Percentiles rank a stretch among this genome's conserved stretches.
These are phyloP conservation scores for Chalaropsis thielavioides DNA, from an alignment of 2,329 filamentous ascomycete species.

Conservation along the genomic window DNA sequence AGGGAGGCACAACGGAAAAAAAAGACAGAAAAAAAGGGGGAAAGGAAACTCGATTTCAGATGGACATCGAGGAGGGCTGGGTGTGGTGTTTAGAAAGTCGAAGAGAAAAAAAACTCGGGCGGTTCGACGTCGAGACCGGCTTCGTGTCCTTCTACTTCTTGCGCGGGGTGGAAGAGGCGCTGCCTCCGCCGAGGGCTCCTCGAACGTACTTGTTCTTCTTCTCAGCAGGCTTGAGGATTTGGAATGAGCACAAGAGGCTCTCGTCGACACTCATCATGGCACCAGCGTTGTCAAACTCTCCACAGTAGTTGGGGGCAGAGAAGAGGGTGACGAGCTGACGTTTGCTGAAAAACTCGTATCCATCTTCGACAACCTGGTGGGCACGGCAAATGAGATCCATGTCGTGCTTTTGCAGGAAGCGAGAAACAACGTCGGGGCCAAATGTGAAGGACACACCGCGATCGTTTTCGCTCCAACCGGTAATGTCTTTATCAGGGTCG, in stretches of 20 bases:
- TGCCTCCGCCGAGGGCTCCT: conserved; percentile 44
- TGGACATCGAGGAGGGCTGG: neutral
- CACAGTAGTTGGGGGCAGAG: conserved; percentile 97
- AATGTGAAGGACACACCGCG: conserved; percentile 98
- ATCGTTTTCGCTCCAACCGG: conserved; percentile 98
- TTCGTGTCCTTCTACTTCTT: conserved; percentile 18
- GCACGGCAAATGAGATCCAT: conserved; percentile 99
- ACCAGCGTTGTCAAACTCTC: conserved; percentile 97
- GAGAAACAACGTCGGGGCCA: conserved; percentile 88
- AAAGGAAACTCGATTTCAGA: neutral
- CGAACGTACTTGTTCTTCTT: conserved; percentile 99
- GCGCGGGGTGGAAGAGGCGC: conserved; percentile 18
- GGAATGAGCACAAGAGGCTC: conserved; percentile 96
- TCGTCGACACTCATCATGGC: conserved; percentile 99
- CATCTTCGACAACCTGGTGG: conserved; percentile 96
- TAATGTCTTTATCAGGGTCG: conserved; percentile 97
- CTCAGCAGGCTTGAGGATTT: conserved; percentile 99
- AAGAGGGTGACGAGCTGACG: conserved; percentile 94
- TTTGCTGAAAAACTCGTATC: conserved; percentile 99
- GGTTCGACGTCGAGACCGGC: conserved; percentile 12
- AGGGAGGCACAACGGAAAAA: neutral
- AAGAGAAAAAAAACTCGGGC: conserved; percentile 10
- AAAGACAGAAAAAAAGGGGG: neutral
- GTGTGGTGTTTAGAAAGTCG: neutral
- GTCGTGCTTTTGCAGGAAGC: conserved; percentile 97